Conservation (phyloP, 169 alveolate species). For the Blepharisma undulans region DNA sequence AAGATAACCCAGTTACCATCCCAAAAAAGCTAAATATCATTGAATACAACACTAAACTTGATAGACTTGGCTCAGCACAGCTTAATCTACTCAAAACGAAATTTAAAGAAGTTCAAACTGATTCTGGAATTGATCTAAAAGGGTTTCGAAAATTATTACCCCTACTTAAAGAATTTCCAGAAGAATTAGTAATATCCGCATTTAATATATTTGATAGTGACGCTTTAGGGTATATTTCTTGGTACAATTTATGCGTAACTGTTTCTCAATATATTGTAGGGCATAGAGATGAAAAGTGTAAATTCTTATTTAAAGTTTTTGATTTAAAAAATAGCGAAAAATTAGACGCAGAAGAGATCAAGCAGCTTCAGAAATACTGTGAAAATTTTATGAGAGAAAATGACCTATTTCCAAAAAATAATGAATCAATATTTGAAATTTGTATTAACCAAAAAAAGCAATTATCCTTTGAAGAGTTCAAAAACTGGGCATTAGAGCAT, state of each 20-base stretch:
- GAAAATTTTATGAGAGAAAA: not conserved
- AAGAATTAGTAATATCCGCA: not conserved
- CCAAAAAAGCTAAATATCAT: not conserved
- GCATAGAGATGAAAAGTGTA: conserved; percentile 11
- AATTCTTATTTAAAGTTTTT: not conserved
- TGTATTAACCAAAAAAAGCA: not conserved
- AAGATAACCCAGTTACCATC: not conserved
- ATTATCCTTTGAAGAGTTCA: not conserved
- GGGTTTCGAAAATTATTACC: conserved; percentile 27
- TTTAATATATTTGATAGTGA: not conserved
- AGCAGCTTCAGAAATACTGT: not conserved
- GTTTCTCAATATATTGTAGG: conserved; percentile 21
- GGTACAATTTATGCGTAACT: conserved; percentile 15
- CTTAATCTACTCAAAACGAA: not conserved
- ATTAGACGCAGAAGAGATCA: not conserved
- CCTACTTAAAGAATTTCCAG: not conserved
- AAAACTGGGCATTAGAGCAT: not conserved
- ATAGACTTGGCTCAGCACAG: not conserved
- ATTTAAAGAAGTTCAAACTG: conserved; percentile 8
- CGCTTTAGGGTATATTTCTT: not conserved
- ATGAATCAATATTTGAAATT: not conserved
- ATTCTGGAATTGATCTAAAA: conserved; percentile 13
- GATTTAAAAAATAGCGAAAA: not conserved
- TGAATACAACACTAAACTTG: not conserved
- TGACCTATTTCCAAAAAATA: not conserved